Percentiles rank a stretch among this genome's conserved stretches.
Conservation (phyloP, 2,329 filamentous ascomycete genomes). For the Sarocladium brachiariae region DNA sequence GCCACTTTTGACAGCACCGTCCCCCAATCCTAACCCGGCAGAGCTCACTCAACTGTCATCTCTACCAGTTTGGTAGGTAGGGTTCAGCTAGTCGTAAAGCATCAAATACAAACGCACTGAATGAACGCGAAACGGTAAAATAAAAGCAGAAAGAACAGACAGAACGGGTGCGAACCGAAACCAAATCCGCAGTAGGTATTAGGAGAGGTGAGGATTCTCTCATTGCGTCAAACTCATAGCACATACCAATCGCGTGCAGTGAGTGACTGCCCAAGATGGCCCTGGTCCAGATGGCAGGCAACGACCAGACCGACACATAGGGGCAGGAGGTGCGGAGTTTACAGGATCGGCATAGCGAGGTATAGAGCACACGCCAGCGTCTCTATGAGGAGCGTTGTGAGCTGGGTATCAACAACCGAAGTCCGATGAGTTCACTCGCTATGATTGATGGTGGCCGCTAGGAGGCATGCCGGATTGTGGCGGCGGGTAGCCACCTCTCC, state of each 20-base stretch:
- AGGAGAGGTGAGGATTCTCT: not conserved
- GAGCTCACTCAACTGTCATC: not conserved
- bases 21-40: not conserved
- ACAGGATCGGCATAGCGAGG: constrained; percentile 15
- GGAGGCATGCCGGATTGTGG: constrained; percentile 73
- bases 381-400: constrained; percentile 45
- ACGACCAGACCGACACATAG: not conserved
- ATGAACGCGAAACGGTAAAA: constrained; percentile 2
- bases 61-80: not conserved
- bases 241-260: not conserved
- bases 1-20: not conserved
- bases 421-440: constrained; percentile 19
- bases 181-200: not conserved
- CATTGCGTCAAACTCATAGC: not conserved
- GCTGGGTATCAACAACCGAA: constrained; percentile 49
- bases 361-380: constrained; percentile 16
- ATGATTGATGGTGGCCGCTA: constrained; percentile 75
- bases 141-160: too few species aligned
- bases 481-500: constrained; percentile 73
- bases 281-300: not conserved
- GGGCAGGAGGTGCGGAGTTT: not conserved
- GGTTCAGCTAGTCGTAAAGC: not conserved
- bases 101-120: constrained; percentile 9
- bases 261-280: not conserved
- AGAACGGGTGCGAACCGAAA: too few species aligned